These are phyloP conservation scores for Jacaranda copaia DNA, from an alignment of 257 asterid genomes.

Conservation along the genomic window DNA sequence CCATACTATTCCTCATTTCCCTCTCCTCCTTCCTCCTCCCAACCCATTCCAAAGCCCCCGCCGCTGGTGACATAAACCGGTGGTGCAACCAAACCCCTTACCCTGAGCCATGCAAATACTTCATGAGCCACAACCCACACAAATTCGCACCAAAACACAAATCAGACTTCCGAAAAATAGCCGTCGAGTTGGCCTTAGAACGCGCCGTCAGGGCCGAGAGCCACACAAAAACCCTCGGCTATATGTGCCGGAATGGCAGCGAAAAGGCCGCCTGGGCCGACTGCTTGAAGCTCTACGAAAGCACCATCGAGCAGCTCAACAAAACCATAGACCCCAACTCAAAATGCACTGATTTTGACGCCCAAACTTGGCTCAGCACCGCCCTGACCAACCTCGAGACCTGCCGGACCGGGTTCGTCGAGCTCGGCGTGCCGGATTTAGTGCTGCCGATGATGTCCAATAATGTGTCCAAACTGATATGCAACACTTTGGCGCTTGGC, in stretches of 20 bases:
- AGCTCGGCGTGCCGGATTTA: constrained; percentile 56
- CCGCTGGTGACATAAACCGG: constrained; percentile 31
- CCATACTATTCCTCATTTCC: constrained; percentile 31
- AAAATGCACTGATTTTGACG: constrained; percentile 60
- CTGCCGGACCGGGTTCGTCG: constrained; percentile 66
- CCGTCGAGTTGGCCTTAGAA: constrained; percentile 55
- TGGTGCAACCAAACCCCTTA: constrained; percentile 84
- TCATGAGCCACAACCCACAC: constrained; percentile 43
- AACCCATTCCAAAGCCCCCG: constrained; percentile 22
- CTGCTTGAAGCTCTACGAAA: constrained; percentile 61
- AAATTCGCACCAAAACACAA: constrained; percentile 41
- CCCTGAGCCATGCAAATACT: constrained; percentile 70
- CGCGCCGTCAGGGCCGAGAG: constrained; percentile 51
- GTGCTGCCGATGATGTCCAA: constrained; percentile 57
- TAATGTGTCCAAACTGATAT: constrained; percentile 62
- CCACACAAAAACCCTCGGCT: constrained; percentile 52
- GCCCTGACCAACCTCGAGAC: constrained; percentile 79
- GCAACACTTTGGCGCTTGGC: constrained; percentile 67
- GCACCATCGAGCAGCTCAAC: constrained; percentile 62
- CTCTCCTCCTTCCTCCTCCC: constrained; percentile 34
- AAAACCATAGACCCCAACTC: constrained; percentile 51
- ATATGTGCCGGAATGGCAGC: constrained; percentile 50
- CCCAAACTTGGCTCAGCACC: constrained; percentile 81
- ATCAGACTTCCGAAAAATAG: constrained; percentile 56
- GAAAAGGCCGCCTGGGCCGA: constrained; percentile 82